phyloP scores from a whole-genome alignment of 768 basidiomycete genomes.

The Lactarius quietus region DNA sequence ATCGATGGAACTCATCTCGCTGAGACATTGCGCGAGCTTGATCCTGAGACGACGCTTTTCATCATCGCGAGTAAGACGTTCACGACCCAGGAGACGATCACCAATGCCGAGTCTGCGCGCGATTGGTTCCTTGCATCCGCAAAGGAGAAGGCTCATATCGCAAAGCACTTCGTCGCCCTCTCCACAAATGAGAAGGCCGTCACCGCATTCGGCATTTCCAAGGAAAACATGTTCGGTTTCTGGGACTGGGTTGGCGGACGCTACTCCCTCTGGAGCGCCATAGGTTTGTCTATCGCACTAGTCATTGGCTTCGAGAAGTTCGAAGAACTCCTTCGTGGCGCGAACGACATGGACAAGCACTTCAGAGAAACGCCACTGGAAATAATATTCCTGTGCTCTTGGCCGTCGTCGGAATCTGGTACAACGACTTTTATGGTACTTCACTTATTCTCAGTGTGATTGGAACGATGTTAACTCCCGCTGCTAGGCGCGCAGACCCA shows the following conservation, averaged over 20 bases:
- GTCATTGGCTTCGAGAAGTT: slow-evolving; percentile 95
- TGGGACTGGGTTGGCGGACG: slow-evolving; percentile 99
- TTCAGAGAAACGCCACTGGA: slow-evolving; percentile 87
- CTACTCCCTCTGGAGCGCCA: slow-evolving; percentile 98
- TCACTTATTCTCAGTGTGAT: not conserved
- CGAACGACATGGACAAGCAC: slow-evolving; percentile 97
- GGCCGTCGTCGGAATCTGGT: slow-evolving; percentile 92
- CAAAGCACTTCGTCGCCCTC: slow-evolving; percentile 98
- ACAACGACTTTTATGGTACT: slow-evolving; percentile 92
- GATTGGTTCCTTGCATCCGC: slow-evolving; percentile 90
- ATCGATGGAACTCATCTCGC: slow-evolving; percentile 98
- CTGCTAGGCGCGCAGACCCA: slow-evolving; percentile 83
- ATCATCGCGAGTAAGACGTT: slow-evolving; percentile 99
- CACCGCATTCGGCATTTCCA: slow-evolving; percentile 86
- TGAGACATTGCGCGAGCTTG: slow-evolving; percentile 74
- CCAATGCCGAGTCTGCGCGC: slow-evolving; percentile 91
- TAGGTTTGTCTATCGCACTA: slow-evolving; percentile 91
- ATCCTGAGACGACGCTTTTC: slow-evolving; percentile 93
- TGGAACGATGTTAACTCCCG: not conserved
- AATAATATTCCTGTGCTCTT: slow-evolving; percentile 89
- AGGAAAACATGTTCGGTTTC: slow-evolving; percentile 98
- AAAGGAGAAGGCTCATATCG: slow-evolving; percentile 85
- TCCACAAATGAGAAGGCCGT: slow-evolving; percentile 96
- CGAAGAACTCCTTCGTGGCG: slow-evolving; percentile 82
- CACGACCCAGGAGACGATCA: slow-evolving; percentile 99